Conservation (phyloP, 2,329 filamentous ascomycete genomes). For the Aurifilum marmelostoma region DNA sequence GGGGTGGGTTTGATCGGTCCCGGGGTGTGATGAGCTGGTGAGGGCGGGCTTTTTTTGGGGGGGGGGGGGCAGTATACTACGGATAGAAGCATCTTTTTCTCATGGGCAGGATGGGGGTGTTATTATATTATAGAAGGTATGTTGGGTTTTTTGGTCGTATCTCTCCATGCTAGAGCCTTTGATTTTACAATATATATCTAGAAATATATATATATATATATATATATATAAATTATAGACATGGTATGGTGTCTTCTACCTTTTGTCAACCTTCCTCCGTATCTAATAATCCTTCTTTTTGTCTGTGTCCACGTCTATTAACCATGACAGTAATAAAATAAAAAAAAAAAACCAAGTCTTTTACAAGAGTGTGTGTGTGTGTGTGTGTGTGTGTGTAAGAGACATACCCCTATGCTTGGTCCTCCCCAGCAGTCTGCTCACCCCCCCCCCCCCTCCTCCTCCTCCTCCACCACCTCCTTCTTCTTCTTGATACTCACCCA, state of each 20-base stretch:
- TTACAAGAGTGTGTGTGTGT: not conserved
- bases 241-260: no score
- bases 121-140: not conserved
- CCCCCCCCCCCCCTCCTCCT: no score
- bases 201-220: no score
- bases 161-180: no score
- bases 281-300: not conserved
- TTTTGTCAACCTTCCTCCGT: no score
- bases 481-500: slow-evolving; percentile 59
- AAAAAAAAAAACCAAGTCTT: not conserved
- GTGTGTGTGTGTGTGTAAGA: no score
- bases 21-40: slow-evolving; percentile 88
- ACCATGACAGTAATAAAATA: not conserved
- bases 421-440: not conserved
- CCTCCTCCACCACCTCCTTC: slow-evolving; percentile 8
- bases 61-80: not conserved
- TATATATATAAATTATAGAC: not conserved
- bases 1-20: slow-evolving; percentile 86
- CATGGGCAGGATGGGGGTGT: not conserved
- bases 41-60: not conserved
- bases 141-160: not conserved
- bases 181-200: no score
- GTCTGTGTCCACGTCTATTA: not conserved
- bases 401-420: slow-evolving; percentile 12
- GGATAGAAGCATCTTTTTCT: not conserved